Base-by-base conservation (phyloP, 176 grass and related monocot genomes). In the Triticum urartu region DNA sequence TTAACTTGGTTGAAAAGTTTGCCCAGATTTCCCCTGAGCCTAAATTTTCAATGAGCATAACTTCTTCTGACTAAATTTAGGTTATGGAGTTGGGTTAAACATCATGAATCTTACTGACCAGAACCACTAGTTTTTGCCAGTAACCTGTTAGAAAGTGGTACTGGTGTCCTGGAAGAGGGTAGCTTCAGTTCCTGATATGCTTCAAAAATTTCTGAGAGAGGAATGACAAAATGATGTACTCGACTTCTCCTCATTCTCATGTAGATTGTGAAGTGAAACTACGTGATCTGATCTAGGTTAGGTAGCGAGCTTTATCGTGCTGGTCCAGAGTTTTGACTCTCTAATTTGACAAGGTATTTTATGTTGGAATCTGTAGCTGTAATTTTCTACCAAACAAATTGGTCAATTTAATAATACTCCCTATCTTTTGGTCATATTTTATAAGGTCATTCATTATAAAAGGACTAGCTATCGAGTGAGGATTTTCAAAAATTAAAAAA, bases 221-320 rank as follows among this genome's bases (percentile, higher is more conserved):
- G 17, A 70, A 84, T 47, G 20, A 48, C 75, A 50, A 54, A 15
- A 36, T 65, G 18, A 52, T 68, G 9, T 43, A 34, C 68, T 50
- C 56, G 56, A 59, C 56, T 59, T 59, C 56, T 54, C 81, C 73
- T 24, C 87, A 38, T 82, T 80, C 14, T 24, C 63, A 81, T 25
- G 79, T 64, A 35, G 15, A 68, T 14, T 75, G 25, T 68, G 72
- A 30, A n/a, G 15, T 79, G 47, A 45, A 83, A 17, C 40, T 56
- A 43, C 35, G 17, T 71, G 65, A 9, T 62, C 18, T 80, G 65
- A 72, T 61, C 52, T 80, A 47, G 76, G 52, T 62, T 86, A 85
- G 30, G 30, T 83, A 61, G 68, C 39, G 43, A 72, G 62, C 54
- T 78, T 54, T 66, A 54, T 78, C 13, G n/a, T 42, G n/a, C 62